These are phyloP conservation scores for Sequoia sempervirens DNA, from an alignment of 75 land plant species.

Conservation along the genomic window DNA sequence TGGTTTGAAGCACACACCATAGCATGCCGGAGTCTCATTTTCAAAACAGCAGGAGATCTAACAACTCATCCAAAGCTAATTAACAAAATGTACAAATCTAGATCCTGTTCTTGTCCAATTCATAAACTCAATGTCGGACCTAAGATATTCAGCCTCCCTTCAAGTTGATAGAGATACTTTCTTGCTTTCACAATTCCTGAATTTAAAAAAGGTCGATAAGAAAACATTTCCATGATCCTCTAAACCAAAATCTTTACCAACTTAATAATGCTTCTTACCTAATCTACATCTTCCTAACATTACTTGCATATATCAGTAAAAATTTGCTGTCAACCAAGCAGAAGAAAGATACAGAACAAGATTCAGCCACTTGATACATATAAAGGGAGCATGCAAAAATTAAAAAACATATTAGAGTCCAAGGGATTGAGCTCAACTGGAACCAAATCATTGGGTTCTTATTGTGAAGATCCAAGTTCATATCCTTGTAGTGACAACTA, in stretches of 20 bases:
- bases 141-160: background rate
- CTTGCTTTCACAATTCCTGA: background rate
- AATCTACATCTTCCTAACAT: background rate
- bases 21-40: slow-evolving; percentile 81
- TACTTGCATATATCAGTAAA: background rate
- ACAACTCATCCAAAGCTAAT: background rate
- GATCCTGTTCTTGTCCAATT: background rate
- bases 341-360: background rate
- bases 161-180: background rate
- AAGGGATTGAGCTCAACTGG: no score
- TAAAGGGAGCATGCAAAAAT: background rate
- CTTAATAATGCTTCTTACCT: background rate
- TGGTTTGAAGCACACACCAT: slow-evolving; percentile 99
- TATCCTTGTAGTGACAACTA: no score
- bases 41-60: background rate
- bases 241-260: background rate
- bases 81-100: background rate
- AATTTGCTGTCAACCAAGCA: background rate
- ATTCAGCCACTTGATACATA: background rate
- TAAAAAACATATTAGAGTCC: no score
- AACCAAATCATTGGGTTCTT: no score
- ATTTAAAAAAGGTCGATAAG: background rate
- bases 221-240: background rate
- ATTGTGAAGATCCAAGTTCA: no score
- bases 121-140: background rate